phyloP scores from a whole-genome alignment of 2,329 filamentous ascomycete species.

The Diplodia intermedia region DNA sequence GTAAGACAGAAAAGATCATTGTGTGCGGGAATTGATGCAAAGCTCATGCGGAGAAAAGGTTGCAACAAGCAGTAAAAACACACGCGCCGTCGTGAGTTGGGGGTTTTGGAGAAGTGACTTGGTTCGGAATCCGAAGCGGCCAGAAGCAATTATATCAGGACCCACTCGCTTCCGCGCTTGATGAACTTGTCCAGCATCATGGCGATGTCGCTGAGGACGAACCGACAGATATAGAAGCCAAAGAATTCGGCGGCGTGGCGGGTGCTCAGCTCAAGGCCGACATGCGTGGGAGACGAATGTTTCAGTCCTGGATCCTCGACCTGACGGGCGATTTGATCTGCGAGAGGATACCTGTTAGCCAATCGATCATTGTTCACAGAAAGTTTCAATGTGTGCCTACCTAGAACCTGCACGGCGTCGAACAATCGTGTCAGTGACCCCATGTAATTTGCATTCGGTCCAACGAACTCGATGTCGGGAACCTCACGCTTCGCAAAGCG shows the following conservation, averaged over 20 bases:
- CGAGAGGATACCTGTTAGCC: neutral
- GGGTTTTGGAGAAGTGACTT: constrained; percentile 40
- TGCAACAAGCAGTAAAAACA: constrained; percentile 36
- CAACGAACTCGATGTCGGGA: constrained; percentile 72
- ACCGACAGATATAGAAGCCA: constrained; percentile 93
- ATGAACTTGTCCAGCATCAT: constrained; percentile 94
- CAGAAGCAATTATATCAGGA: constrained; percentile 60
- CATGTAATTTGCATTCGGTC: constrained; percentile 92
- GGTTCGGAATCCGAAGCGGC: constrained; percentile 37
- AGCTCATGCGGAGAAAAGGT: constrained; percentile 28
- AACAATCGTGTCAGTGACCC: constrained; percentile 86
- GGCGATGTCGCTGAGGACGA: constrained; percentile 84
- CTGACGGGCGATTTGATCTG: constrained; percentile 94
- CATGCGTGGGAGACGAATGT: constrained; percentile 90
- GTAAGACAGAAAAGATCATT: constrained; percentile 27
- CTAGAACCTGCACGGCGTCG: constrained; percentile 89
- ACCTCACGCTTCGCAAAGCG: constrained; percentile 76
- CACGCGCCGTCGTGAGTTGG: constrained; percentile 37
- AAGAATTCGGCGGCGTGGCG: constrained; percentile 97
- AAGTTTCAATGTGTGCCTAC: constrained; percentile 60
- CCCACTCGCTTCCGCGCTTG: constrained; percentile 96
- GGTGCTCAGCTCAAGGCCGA: constrained; percentile 91
- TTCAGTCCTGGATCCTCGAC: constrained; percentile 93
- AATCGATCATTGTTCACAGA: neutral
- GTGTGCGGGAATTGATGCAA: constrained; percentile 8